Evolutionary conservation across 371 early-diverging fungal species (phyloP), one percentile per base, ranked within the genome.

Genomic region (Rhizopus delemar): DNA sequence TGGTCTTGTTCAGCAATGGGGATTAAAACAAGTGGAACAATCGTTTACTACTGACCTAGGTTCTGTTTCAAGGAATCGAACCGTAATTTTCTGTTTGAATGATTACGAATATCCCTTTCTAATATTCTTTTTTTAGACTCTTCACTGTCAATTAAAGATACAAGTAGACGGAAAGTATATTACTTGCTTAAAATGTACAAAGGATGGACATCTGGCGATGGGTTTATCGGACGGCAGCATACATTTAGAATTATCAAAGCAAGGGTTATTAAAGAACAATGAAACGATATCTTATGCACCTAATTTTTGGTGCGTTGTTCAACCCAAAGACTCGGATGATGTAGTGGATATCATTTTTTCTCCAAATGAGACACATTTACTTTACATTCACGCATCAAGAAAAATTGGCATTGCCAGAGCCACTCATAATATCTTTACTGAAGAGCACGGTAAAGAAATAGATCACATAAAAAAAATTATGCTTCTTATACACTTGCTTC

Each of bases 181-280:
- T 4, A 67, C 75, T n/a, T 69, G 54, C 11, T 46, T 73, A 8
- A 57, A 65, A 34, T 48, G 46, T 7, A 66, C 60, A 4, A 35
- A 51, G 0, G 31, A 45, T 3, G 69, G 71, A 28, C 48, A 53
- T 4, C 28, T 80, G 4, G 62, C 70, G 0, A 49, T 80, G 3
- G 80, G 80, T 0, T 60, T 80, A 31, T 75, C 75, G 1, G 72
- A 80, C 58, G 80, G 80, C 3, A 73, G 74, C 53, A 57, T 75
- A 22, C 71, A 77, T 52, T 55, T 71, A 32, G 65, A 70, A 49
- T 59, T 53, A 33, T 50, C 63, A 15, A 54, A 65, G 7, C 45
- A 46, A 31, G 43, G 53, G 1, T 31, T 53, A 13, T 7, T 50
- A 33, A 54, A 29, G 12, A 36, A n/a, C 11, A 53, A 31, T 22